Base-by-base conservation (phyloP, 2,329 filamentous ascomycete genomes). In the Trichoderma koningiopsis region DNA sequence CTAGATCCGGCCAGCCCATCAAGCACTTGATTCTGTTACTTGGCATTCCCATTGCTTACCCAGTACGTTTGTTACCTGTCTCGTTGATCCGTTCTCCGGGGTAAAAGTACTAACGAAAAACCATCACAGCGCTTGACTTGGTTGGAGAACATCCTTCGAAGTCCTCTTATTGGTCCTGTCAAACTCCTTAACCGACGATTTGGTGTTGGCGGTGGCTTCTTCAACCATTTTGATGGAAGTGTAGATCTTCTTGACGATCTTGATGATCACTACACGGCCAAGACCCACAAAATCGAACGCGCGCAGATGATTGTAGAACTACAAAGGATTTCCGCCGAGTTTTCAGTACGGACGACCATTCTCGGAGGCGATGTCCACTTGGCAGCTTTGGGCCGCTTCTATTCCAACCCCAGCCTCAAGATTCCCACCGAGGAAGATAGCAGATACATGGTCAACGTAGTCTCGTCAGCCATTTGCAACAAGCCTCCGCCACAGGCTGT, bases 391-490 rank as follows among this genome's bases (percentile, higher is more conserved):
- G 96, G 96, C 0, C 92, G 96, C 71, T 98, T 99, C 83, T 97
- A 97, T 83, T 94, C 93, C 19, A 96, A 96, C 75, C 92, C 93
- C 8, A 90, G 90, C 74, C 85, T 96, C 56, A 86, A 90, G 65
- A 86, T 97, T 40, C 86, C 92, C 0, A 91, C 90, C 68, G 91
- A 95, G 77, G 86, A 90, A 70, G 96, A 99, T 79, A 92, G 93
- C 77, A 89, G 96, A 68, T 98, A 98, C 80, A 98, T 99, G 89
- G 91, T 91, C 62, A 99, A 99, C 76, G 87, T 99, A 24, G 87
- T 98, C 65, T 97, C 94, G 6, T 97, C 94, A 0, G 94, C 94
- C 37, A 98, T 99, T 75, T 94, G 96, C 73, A 97, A 99, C 78
- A 95, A 95, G 74, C 96, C 96, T 2, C 93, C 94, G 16, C 93